Evolutionary conservation across 306 rosid genomes (phyloP).

Genomic region (Phaseolus lunatus): DNA sequence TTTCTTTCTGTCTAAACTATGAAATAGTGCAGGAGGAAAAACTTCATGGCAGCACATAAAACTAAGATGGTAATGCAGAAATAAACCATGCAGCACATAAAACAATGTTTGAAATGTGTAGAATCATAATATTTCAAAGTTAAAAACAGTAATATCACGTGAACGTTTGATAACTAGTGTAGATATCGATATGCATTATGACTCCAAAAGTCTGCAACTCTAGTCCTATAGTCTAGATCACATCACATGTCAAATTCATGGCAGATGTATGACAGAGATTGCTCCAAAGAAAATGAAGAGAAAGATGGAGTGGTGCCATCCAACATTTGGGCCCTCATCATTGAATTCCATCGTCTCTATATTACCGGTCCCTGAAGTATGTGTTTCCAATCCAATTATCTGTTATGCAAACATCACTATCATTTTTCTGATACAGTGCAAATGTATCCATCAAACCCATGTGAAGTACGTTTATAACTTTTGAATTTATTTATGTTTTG

Average conservation of each 20-base stretch:
- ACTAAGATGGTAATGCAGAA: no score
- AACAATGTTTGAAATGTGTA: not conserved
- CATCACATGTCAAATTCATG: not conserved
- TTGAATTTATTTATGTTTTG: not conserved
- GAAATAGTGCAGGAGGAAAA: no score
- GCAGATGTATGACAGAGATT: not conserved
- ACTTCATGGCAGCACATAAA: not conserved
- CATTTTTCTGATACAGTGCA: not conserved
- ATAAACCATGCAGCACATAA: not conserved
- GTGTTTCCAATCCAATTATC: not conserved
- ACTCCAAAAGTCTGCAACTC: not conserved
- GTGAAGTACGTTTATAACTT: slow-evolving; percentile 5
- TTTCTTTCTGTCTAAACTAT: no score
- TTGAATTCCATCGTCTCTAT: not conserved
- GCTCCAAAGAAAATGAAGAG: not conserved
- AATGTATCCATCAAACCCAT: not conserved
- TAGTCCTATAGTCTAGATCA: not conserved
- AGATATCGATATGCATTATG: not conserved
- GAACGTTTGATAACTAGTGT: not conserved
- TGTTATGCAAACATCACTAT: not conserved
- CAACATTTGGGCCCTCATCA: not conserved
- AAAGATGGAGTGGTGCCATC: not conserved
- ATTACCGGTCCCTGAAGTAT: not conserved
- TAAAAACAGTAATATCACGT: slow-evolving; percentile 7
- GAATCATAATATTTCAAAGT: not conserved